Evolutionary conservation across 2,329 filamentous ascomycete genomes (phyloP).

Genomic region (Botryotinia globosa): DNA sequence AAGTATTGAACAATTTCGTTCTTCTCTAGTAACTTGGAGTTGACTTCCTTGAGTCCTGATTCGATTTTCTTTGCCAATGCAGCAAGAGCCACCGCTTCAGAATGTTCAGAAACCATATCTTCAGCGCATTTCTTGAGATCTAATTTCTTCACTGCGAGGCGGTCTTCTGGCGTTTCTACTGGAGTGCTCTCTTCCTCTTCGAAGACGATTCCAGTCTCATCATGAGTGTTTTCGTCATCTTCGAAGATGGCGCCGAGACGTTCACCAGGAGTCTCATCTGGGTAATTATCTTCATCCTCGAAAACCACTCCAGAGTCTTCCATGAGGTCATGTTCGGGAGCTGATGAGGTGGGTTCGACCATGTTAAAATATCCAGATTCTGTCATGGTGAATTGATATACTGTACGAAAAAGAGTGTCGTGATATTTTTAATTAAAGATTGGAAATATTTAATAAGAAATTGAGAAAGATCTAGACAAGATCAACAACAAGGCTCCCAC

Average conservation of each 20-base stretch:
- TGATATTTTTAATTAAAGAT: constrained; percentile 6
- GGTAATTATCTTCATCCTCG: constrained; percentile 13
- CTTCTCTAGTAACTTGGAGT: constrained; percentile 17
- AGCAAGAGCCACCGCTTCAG: constrained; percentile 18
- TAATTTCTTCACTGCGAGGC: constrained; percentile 14
- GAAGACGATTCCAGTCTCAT: constrained; percentile 8
- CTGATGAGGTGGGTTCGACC: background rate
- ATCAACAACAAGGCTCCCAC: background rate
- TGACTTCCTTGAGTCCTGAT: constrained; percentile 19
- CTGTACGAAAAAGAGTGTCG: constrained; percentile 12
- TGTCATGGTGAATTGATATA: constrained; percentile 3
- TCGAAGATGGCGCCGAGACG: constrained; percentile 11
- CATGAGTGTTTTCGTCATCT: constrained; percentile 4
- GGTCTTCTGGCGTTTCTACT: constrained; percentile 8
- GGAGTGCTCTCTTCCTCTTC: constrained; percentile 4
- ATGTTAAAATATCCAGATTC: constrained; percentile 15
- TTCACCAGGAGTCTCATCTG: constrained; percentile 9
- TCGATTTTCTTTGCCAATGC: constrained; percentile 17
- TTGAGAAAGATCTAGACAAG: background rate
- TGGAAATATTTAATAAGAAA: background rate
- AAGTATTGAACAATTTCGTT: constrained; percentile 20
- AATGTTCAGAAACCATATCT: constrained; percentile 17
- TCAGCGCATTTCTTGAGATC: constrained; percentile 16
- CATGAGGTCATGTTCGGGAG: background rate
- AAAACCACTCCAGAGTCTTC: constrained; percentile 17